A percentile compares a stretch with the other conserved stretches of the same genome.
phyloP scores from a whole-genome alignment of 2,329 filamentous ascomycete genomes.

The Aspergillus sp. region DNA sequence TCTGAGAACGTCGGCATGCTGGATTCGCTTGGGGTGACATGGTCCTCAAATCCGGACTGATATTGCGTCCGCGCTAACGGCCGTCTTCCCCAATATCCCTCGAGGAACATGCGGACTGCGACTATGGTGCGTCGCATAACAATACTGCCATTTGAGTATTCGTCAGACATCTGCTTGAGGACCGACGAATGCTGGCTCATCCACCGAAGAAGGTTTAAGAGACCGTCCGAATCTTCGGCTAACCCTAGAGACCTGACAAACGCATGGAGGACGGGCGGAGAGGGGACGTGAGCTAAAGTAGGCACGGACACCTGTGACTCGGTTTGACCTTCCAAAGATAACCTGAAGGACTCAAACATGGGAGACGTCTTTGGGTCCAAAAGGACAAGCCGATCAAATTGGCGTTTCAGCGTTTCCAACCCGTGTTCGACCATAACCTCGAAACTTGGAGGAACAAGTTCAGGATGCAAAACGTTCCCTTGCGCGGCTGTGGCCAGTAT shows the following conservation, averaged over 20 bases:
- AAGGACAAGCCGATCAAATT: conserved; percentile 39
- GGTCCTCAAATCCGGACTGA: background rate
- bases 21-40: background rate
- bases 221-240: conserved; percentile 39
- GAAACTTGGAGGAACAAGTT: conserved; percentile 13
- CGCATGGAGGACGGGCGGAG: conserved; percentile 40
- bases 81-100: conserved; percentile 30
- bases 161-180: conserved; percentile 36
- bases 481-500: conserved; percentile 23
- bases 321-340: conserved; percentile 9
- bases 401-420: conserved; percentile 32
- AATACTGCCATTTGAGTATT: conserved; percentile 36
- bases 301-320: conserved; percentile 26
- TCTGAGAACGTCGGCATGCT: conserved; percentile 25
- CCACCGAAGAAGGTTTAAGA: conserved; percentile 44
- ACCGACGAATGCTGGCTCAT: conserved; percentile 37
- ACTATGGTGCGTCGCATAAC: conserved; percentile 42
- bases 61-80: background rate
- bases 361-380: conserved; percentile 23
- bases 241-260: conserved; percentile 44
- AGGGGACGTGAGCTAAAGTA: conserved; percentile 35
- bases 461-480: conserved; percentile 8
- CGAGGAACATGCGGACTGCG: conserved; percentile 42
- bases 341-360: conserved; percentile 22
- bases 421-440: conserved; percentile 33